phyloP scores from a whole-genome alignment of 1,139 yeast genomes.

The Scheffersomyces segobiensis region DNA sequence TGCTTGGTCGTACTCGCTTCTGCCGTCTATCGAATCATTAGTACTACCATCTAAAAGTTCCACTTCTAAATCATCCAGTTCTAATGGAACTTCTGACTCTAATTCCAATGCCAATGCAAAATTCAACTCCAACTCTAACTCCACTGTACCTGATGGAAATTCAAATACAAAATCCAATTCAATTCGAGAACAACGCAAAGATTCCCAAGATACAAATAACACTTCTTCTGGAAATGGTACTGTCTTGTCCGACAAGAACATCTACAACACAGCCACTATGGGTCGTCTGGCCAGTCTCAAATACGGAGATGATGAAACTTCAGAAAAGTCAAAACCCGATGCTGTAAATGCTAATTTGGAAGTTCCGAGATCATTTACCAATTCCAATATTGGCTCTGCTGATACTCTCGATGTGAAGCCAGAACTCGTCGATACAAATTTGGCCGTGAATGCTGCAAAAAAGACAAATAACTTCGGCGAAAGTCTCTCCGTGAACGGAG shows the following conservation, averaged over 20 bases:
- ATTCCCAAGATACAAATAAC: background rate
- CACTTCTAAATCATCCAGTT: background rate
- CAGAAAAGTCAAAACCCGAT: background rate
- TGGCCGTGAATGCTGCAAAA: background rate
- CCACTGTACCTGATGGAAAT: constrained; percentile 3
- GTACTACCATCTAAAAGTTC: constrained; percentile 6
- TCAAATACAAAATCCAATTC: background rate
- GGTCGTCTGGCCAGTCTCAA: background rate
- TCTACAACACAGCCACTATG: background rate
- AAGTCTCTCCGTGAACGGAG: background rate
- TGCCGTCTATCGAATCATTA: constrained; percentile 39
- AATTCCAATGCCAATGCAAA: background rate
- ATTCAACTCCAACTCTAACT: background rate
- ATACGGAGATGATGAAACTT: background rate
- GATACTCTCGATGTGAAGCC: background rate
- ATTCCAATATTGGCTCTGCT: background rate
- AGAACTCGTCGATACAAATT: background rate
- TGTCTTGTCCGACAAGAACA: background rate
- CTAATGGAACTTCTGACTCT: background rate
- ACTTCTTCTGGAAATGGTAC: background rate
- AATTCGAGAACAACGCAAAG: background rate
- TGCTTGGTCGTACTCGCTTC: constrained; percentile 48
- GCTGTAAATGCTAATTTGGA: background rate
- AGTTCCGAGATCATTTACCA: background rate
- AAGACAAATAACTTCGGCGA: background rate